Conservation (phyloP, 768 basidiomycete genomes). For the Tephrocybe rancida region DNA sequence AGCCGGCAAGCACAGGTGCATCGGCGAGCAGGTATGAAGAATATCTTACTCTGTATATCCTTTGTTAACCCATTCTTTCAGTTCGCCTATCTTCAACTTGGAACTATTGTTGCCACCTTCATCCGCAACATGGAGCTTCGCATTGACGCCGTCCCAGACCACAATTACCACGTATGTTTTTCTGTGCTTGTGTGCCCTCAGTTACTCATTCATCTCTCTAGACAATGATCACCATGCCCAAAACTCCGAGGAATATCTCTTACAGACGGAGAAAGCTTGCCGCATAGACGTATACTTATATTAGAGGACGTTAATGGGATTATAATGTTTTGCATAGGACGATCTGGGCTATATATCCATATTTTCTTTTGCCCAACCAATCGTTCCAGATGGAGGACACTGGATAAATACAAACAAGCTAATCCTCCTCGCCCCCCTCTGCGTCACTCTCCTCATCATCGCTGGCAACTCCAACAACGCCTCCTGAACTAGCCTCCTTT, state of each 20-base stretch:
- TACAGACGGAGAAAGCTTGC: constrained; percentile 69
- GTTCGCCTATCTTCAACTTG: constrained; percentile 96
- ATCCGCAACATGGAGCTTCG: constrained; percentile 77
- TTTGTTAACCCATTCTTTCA: constrained; percentile 26
- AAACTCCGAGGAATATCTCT: constrained; percentile 61
- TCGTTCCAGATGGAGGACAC: background rate
- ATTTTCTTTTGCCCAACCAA: constrained; percentile 2
- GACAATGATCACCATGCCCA: constrained; percentile 95
- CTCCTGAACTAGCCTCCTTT: constrained; percentile 52
- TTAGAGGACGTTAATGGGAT: background rate
- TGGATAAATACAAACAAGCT: background rate
- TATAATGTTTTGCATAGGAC: background rate
- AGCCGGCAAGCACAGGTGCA: constrained; percentile 93
- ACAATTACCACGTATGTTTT: constrained; percentile 86
- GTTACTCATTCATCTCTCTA: constrained; percentile 29
- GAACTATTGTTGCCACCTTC: constrained; percentile 78
- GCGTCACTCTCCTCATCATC: constrained; percentile 72
- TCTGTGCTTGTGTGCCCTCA: background rate
- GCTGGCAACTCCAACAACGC: constrained; percentile 67
- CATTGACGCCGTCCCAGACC: constrained; percentile 72
- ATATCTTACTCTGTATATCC: background rate
- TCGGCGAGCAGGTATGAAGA: constrained; percentile 76
- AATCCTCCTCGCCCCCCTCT: constrained; percentile 34
- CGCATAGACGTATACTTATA: constrained; percentile 33
- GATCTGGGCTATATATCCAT: constrained; percentile 6